phyloP scores from a whole-genome alignment of 2,329 filamentous ascomycete genomes.

The Aureobasidium leucospermi region DNA sequence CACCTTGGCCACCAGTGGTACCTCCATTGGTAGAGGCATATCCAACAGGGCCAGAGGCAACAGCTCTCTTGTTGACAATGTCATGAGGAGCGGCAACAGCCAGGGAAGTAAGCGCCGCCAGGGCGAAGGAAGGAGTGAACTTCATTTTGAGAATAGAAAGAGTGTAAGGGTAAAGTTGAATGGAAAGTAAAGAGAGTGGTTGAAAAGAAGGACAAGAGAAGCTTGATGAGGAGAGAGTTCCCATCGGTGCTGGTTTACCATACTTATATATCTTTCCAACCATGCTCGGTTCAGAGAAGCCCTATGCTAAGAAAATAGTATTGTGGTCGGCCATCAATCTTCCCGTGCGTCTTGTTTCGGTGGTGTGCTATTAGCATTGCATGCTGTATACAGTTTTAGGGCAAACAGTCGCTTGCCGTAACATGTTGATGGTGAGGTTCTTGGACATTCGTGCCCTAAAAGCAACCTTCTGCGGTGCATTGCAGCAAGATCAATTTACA shows the following conservation, averaged over 20 bases:
- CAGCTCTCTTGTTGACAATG: not conserved
- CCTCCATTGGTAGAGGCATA: constrained; percentile 26
- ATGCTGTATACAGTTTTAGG: not conserved
- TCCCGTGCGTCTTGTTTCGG: not conserved
- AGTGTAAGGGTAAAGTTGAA: not conserved
- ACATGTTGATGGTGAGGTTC: not conserved
- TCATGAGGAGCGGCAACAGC: constrained; percentile 17
- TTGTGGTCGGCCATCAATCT: not conserved
- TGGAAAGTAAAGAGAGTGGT: not conserved
- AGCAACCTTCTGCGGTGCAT: not conserved
- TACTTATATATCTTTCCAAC: not conserved
- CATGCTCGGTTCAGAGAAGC: too few species aligned
- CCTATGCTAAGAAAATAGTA: not conserved
- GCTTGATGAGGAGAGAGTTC: not conserved
- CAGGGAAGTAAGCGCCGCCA: constrained; percentile 22
- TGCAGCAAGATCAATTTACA: not conserved
- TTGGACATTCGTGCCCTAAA: not conserved
- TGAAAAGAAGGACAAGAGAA: not conserved
- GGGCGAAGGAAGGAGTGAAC: constrained; percentile 18
- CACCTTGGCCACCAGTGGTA: constrained; percentile 42
- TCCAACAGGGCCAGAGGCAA: constrained; percentile 17
- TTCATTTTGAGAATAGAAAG: constrained; percentile 11
- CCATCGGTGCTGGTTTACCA: not conserved
- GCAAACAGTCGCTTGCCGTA: not conserved
- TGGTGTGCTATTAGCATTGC: not conserved